Conservation (phyloP, 2,329 filamentous ascomycete genomes). For the Leptodontidium sp. region DNA sequence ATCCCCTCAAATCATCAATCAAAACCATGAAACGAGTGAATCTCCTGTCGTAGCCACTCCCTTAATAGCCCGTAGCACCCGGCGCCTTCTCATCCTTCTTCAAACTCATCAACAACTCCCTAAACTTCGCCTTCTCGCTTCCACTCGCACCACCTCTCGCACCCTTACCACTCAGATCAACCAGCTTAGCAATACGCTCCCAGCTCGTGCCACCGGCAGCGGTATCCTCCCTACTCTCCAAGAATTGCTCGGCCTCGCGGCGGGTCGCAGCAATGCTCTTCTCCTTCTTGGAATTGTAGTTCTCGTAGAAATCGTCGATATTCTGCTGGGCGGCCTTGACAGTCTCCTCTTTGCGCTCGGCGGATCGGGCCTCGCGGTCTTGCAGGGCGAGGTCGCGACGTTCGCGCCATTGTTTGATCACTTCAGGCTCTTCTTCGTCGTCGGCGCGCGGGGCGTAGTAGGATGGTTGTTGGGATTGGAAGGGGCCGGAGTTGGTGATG, state of each 20-base stretch:
- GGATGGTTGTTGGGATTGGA: slow-evolving; percentile 34
- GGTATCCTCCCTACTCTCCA: slow-evolving; percentile 88
- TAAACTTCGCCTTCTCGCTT: slow-evolving; percentile 95
- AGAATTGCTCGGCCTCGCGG: slow-evolving; percentile 92
- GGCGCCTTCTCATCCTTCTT: slow-evolving; percentile 92
- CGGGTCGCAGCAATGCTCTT: slow-evolving; percentile 89
- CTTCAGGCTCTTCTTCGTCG: slow-evolving; percentile 86
- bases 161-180: slow-evolving; percentile 97
- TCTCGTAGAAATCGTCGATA: slow-evolving; percentile 99
- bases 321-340: slow-evolving; percentile 89
- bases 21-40: background rate
- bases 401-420: slow-evolving; percentile 91
- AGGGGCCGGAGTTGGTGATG: slow-evolving; percentile 72
- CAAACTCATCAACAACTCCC: slow-evolving; percentile 85
- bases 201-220: slow-evolving; percentile 95
- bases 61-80: slow-evolving; percentile 68
- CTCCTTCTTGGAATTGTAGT: slow-evolving; percentile 98
- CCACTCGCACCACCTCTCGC: slow-evolving; percentile 84
- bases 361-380: slow-evolving; percentile 85
- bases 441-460: slow-evolving; percentile 45
- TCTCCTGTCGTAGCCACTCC: slow-evolving; percentile 14
- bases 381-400: slow-evolving; percentile 83
- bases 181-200: slow-evolving; percentile 97
- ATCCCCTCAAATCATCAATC: slow-evolving; percentile 27
- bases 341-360: slow-evolving; percentile 83